These are phyloP conservation scores for Ilyonectria robusta DNA, from an alignment of 2,329 filamentous ascomycete genomes.

Conservation along the genomic window DNA sequence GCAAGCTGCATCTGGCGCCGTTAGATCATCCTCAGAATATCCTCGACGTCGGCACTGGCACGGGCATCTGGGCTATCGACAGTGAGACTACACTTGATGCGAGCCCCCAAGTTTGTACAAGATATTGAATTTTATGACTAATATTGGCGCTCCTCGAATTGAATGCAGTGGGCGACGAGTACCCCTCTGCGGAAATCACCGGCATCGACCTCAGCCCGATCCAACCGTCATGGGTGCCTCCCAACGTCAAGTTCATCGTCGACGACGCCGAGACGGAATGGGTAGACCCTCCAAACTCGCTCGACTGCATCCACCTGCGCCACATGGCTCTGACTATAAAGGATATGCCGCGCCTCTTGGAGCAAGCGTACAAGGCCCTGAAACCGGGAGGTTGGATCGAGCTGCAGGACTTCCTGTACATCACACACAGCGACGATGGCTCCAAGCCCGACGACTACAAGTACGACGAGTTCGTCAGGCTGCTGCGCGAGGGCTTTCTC, in stretches of 20 bases:
- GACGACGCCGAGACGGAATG: too few species aligned
- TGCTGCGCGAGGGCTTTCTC: neutral
- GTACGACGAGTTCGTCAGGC: neutral
- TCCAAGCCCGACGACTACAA: slow-evolving; percentile 11
- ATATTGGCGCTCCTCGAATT: neutral
- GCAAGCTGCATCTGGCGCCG: slow-evolving; percentile 6
- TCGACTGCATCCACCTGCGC: too few species aligned
- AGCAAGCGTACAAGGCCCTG: too few species aligned
- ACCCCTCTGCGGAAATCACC: slow-evolving; percentile 9
- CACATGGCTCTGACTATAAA: too few species aligned
- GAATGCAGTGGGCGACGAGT: slow-evolving; percentile 13
- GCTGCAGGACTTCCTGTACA: slow-evolving; percentile 10
- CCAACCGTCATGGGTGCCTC: slow-evolving; percentile 12
- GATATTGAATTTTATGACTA: neutral
- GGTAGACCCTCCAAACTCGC: too few species aligned
- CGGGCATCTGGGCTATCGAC: slow-evolving; percentile 18
- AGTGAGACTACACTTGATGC: slow-evolving; percentile 1
- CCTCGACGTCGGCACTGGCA: slow-evolving; percentile 14
- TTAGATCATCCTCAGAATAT: slow-evolving; percentile 16
- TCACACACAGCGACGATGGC: slow-evolving; percentile 9
- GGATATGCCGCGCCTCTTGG: too few species aligned
- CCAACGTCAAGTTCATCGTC: neutral
- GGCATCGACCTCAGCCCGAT: slow-evolving; percentile 9
- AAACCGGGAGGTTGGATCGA: too few species aligned
- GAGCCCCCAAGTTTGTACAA: neutral